Evolutionary conservation across 83 land plant species (phyloP).

Genomic region (Isoetes engelmannii): DNA sequence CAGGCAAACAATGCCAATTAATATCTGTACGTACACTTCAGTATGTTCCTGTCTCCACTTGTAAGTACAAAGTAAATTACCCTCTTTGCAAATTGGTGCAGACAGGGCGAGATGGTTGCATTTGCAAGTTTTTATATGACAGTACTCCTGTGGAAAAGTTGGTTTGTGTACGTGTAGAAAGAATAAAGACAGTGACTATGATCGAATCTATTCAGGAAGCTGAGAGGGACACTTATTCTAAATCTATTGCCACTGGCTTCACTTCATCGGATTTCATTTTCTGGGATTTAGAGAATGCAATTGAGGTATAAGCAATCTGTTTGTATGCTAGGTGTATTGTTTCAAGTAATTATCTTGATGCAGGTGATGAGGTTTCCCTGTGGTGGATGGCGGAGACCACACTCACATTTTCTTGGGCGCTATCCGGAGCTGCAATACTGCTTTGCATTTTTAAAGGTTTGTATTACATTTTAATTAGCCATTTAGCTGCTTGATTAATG

Average conservation of each 20-base stretch:
- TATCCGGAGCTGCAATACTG: slow-evolving; percentile 59
- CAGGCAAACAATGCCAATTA: slow-evolving; percentile 37
- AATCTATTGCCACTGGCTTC: slow-evolving; percentile 72
- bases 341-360: too few relatives aligned
- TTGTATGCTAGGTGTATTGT: too few relatives aligned
- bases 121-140: slow-evolving; percentile 56
- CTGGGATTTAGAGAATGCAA: slow-evolving; percentile 59
- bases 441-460: slow-evolving; percentile 85
- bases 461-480: slow-evolving; percentile 4
- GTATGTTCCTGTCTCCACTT: neutral
- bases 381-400: slow-evolving; percentile 97
- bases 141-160: slow-evolving; percentile 17
- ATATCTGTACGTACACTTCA: slow-evolving; percentile 48
- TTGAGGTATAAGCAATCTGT: slow-evolving; percentile 55
- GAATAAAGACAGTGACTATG: slow-evolving; percentile 63
- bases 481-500: too few relatives aligned
- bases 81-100: slow-evolving; percentile 17
- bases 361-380: slow-evolving; percentile 66
- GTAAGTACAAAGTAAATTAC: neutral
- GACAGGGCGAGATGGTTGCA: slow-evolving; percentile 98
- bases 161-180: slow-evolving; percentile 70
- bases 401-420: slow-evolving; percentile 64
- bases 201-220: slow-evolving; percentile 39
- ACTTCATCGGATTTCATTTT: slow-evolving; percentile 70
- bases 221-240: slow-evolving; percentile 16